Conservation (phyloP, 2,329 filamentous ascomycete species). For the Teratosphaeria pseudoeucalypti region DNA sequence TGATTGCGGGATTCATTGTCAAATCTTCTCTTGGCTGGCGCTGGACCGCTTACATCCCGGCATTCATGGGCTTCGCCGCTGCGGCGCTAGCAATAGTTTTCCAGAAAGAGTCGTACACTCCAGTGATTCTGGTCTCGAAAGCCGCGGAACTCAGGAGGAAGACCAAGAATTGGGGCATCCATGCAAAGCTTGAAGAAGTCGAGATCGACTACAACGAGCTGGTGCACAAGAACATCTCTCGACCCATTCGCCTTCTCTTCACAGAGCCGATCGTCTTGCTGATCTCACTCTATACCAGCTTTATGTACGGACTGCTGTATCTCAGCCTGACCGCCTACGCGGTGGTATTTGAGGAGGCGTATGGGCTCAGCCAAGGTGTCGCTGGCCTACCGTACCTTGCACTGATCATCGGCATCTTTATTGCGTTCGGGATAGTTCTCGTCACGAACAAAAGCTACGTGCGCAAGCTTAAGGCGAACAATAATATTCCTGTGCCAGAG, state of each 20-base stretch:
- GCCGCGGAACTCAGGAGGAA: constrained; percentile 50
- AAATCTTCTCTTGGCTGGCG: constrained; percentile 30
- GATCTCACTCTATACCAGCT: constrained; percentile 48
- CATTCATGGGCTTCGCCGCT: constrained; percentile 42
- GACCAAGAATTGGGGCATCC: constrained; percentile 16
- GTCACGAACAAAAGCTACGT: constrained; percentile 16
- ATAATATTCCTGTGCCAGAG: constrained; percentile 34
- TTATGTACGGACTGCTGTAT: constrained; percentile 39
- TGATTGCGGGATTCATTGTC: background rate
- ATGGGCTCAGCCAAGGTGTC: constrained; percentile 59
- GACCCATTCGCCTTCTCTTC: constrained; percentile 26
- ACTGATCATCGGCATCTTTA: constrained; percentile 37
- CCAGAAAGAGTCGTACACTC: constrained; percentile 56
- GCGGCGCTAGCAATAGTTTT: constrained; percentile 48
- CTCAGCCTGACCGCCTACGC: constrained; percentile 72
- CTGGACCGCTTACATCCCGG: constrained; percentile 45
- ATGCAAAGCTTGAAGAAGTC: background rate
- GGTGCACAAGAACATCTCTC: background rate
- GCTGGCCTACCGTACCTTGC: constrained; percentile 71
- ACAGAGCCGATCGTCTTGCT: constrained; percentile 60
- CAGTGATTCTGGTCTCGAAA: constrained; percentile 48
- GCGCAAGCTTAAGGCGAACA: constrained; percentile 22
- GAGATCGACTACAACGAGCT: background rate
- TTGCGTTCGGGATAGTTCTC: constrained; percentile 16
- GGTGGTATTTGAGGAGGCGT: constrained; percentile 63